These are phyloP conservation scores for Abelmoschus esculentus DNA, from an alignment of 345 rosid species.

Conservation along the genomic window DNA sequence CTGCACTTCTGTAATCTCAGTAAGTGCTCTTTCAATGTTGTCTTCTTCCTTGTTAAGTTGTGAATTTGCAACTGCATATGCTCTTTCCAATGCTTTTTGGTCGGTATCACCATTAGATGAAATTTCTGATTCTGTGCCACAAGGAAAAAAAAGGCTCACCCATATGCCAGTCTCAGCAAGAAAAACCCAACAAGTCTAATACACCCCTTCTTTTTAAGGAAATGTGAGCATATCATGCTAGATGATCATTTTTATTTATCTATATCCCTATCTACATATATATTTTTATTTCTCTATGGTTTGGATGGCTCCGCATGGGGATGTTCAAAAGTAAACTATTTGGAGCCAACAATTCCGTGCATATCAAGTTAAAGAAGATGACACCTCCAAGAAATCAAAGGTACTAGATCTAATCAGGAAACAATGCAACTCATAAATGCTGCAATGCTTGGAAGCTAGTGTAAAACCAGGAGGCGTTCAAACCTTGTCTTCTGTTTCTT, in stretches of 20 bases:
- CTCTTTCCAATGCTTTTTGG: conserved; percentile 27
- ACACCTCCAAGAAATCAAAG: background rate
- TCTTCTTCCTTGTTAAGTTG: conserved; percentile 55
- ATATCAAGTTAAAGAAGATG: background rate
- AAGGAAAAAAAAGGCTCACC: conserved; percentile 3
- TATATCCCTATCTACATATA: background rate
- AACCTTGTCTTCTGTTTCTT: conserved; percentile 33
- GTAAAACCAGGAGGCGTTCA: conserved; percentile 5
- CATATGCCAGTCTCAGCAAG: conserved; percentile 4
- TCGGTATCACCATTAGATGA: conserved; percentile 32
- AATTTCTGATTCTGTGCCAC: conserved; percentile 35
- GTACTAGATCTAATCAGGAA: background rate
- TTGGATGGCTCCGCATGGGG: background rate
- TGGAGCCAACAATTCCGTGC: background rate
- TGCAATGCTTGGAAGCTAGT: background rate
- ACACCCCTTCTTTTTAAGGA: background rate
- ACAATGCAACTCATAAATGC: background rate
- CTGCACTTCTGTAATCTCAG: conserved; percentile 50
- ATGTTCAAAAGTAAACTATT: background rate
- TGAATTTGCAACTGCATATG: conserved; percentile 38
- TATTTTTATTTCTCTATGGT: background rate
- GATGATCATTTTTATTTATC: background rate
- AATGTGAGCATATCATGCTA: background rate
- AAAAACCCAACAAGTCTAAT: background rate
- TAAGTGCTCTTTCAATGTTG: conserved; percentile 56